Evolutionary conservation across 163 green algal genomes (phyloP).

Genomic region (Scenedesmus sp.): DNA sequence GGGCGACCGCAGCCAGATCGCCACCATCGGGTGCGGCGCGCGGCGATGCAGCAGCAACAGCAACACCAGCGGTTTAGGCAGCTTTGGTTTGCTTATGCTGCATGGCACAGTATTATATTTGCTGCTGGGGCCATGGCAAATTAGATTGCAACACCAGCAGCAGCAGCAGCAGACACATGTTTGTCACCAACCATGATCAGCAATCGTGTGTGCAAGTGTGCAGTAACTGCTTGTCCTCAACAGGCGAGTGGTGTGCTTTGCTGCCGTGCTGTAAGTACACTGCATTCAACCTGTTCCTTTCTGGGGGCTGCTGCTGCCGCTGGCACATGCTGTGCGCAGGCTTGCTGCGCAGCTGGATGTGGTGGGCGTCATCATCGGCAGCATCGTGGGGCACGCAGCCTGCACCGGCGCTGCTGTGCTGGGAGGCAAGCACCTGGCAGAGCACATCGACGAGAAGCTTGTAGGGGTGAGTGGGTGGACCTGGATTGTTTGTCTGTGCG

Average conservation of each 20-base stretch:
- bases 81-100: not conserved
- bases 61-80: not conserved
- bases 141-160: not conserved
- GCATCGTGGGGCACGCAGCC: conserved; percentile 91
- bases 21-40: conserved; percentile 91
- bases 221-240: not conserved
- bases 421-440: conserved; percentile 92
- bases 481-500: too few relatives aligned
- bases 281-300: not conserved
- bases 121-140: not conserved
- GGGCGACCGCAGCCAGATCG: conserved; percentile 98
- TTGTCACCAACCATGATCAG: not conserved
- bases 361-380: conserved; percentile 92
- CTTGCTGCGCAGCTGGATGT: conserved; percentile 84
- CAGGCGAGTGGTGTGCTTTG: too few relatives aligned
- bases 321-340: conserved; percentile 59
- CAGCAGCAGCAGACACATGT: not conserved
- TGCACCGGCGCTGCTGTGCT: conserved; percentile 96
- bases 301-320: not conserved
- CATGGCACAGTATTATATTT: too few relatives aligned
- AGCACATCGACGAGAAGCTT: conserved; percentile 92
- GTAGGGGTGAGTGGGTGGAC: conserved; percentile 68
- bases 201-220: not conserved
- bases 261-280: not conserved
- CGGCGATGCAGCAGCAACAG: conserved; percentile 5